A percentile compares a stretch with the other conserved stretches of the same genome.
These are phyloP conservation scores for Fusarium metavorans DNA, from an alignment of 2,329 filamentous ascomycete genomes.

Conservation along the genomic window DNA sequence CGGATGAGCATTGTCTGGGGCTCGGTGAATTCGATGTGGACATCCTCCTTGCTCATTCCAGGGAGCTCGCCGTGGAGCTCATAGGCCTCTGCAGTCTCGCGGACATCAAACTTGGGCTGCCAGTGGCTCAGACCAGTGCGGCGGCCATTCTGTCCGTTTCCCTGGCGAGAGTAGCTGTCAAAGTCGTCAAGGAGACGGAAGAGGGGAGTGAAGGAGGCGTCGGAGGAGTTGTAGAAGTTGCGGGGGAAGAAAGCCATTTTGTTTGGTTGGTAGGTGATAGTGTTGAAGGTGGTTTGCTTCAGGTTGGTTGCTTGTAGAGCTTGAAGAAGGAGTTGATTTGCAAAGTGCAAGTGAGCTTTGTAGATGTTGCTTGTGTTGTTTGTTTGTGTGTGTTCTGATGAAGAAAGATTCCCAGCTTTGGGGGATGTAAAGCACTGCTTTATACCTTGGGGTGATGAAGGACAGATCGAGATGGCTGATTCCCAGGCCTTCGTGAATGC, in stretches of 20 bases:
- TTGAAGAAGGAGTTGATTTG: conserved; percentile 39
- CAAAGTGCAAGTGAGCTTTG: conserved; percentile 33
- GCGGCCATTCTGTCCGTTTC: conserved; percentile 33
- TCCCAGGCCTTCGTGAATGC: conserved; percentile 34
- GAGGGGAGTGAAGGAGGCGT: conserved; percentile 68
- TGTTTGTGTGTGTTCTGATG: conserved; percentile 47
- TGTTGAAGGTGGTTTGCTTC: conserved; percentile 41
- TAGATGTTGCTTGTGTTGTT: conserved; percentile 38
- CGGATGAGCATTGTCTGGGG: conserved; percentile 78
- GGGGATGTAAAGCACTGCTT: conserved; percentile 39
- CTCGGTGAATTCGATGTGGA: conserved; percentile 84
- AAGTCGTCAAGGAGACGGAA: conserved; percentile 75
- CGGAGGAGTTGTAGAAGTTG: conserved; percentile 60
- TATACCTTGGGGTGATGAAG: conserved; percentile 44
- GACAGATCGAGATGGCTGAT: conserved; percentile 17
- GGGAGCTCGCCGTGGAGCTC: conserved; percentile 86
- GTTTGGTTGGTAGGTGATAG: conserved; percentile 41
- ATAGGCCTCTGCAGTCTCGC: conserved; percentile 75
- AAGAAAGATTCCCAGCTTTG: conserved; percentile 25
- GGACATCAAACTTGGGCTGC: conserved; percentile 82
- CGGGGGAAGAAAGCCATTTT: conserved; percentile 73
- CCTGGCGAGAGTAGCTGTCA: conserved; percentile 65
- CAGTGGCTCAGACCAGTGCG: conserved; percentile 64
- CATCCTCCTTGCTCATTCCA: conserved; percentile 78
- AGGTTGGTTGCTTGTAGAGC: conserved; percentile 41